These are phyloP conservation scores for Lenwebbia sp. DNA, from an alignment of 345 rosid species.

Conservation along the genomic window DNA sequence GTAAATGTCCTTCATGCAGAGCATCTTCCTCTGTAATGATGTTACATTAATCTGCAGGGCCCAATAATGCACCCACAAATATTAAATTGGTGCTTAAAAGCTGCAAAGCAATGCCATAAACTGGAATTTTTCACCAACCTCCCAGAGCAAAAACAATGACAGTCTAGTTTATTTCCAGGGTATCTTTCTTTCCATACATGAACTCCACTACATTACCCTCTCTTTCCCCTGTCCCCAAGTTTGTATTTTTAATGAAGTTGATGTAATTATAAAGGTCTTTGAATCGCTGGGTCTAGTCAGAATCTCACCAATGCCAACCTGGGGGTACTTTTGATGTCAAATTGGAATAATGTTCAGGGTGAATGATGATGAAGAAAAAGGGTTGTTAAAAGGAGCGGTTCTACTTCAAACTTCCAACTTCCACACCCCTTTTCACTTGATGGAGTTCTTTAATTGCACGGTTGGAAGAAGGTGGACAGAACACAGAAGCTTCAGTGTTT, in stretches of 20 bases:
- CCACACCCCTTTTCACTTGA: background rate
- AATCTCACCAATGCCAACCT: slow-evolving; percentile 50
- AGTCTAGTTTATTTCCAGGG: slow-evolving; percentile 1
- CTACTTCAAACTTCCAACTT: slow-evolving; percentile 11
- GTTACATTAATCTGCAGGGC: slow-evolving; percentile 10
- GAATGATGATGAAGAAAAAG: background rate
- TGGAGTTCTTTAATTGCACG: background rate
- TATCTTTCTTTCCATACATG: slow-evolving; percentile 30
- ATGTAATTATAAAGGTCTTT: background rate
- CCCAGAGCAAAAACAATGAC: background rate
- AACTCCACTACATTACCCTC: slow-evolving; percentile 29
- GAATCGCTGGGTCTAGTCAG: slow-evolving; percentile 41
- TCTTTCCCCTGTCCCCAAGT: background rate
- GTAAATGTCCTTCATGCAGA: slow-evolving; percentile 7
- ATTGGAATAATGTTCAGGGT: background rate
- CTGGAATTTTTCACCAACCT: slow-evolving; percentile 13
- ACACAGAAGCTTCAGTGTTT: background rate
- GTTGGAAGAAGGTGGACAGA: background rate
- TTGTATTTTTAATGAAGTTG: background rate
- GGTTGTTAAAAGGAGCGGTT: slow-evolving; percentile 16
- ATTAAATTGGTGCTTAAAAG: background rate
- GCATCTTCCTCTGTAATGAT: slow-evolving; percentile 25
- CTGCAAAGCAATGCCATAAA: slow-evolving; percentile 5
- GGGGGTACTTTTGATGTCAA: slow-evolving; percentile 36
- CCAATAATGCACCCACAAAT: slow-evolving; percentile 29